Conservation (phyloP, 495 filamentous ascomycete genomes). For the Lepidopterella palustris region DNA sequence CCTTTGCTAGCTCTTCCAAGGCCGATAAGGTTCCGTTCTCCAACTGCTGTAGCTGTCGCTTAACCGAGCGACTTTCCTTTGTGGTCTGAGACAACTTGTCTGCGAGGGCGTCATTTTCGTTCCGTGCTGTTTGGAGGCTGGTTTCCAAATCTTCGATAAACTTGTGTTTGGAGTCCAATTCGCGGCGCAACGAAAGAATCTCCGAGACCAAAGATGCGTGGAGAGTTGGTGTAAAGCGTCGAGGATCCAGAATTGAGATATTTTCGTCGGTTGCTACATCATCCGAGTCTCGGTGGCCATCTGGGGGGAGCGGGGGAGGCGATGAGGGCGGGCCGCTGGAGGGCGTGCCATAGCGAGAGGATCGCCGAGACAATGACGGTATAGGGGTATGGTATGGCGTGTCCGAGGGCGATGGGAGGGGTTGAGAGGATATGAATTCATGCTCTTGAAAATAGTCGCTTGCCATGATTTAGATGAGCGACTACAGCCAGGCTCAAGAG, state of each 20-base stretch:
- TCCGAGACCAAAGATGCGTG: slow-evolving; percentile 94
- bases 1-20: slow-evolving; percentile 70
- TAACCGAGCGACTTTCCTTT: slow-evolving; percentile 72
- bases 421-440: slow-evolving; percentile 35
- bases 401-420: slow-evolving; percentile 60
- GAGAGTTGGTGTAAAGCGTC: slow-evolving; percentile 88
- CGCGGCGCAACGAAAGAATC: slow-evolving; percentile 78
- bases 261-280: slow-evolving; percentile 54
- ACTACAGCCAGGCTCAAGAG: not conserved
- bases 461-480: slow-evolving; percentile 16
- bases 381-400: slow-evolving; percentile 60
- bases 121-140: slow-evolving; percentile 59
- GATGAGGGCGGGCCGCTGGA: slow-evolving; percentile 61
- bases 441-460: slow-evolving; percentile 36
- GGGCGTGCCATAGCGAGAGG: slow-evolving; percentile 49
- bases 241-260: slow-evolving; percentile 75
- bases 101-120: slow-evolving; percentile 66
- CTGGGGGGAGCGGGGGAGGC: slow-evolving; percentile 50
- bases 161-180: slow-evolving; percentile 79
- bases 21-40: slow-evolving; percentile 84
- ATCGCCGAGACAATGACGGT: slow-evolving; percentile 48
- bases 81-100: slow-evolving; percentile 52
- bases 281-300: slow-evolving; percentile 40
- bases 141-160: slow-evolving; percentile 78
- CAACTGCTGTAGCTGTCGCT: slow-evolving; percentile 74